Evolutionary conservation across 1,284 basidiomycete species (phyloP).

Genomic region (Mycena citricolor): DNA sequence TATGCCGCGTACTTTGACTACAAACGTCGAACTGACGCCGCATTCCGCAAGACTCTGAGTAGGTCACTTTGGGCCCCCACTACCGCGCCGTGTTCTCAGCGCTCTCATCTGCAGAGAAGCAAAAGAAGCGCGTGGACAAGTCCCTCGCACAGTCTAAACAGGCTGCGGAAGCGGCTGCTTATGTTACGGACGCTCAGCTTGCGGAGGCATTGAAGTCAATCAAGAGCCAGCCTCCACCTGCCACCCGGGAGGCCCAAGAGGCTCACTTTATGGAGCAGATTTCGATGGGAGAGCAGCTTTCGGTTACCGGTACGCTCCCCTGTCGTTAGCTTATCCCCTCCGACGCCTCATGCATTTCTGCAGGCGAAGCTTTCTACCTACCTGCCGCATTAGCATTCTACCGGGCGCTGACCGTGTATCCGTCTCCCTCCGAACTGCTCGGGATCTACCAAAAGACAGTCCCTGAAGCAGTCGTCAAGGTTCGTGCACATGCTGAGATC

Average conservation of each 20-base stretch:
- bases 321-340: background rate
- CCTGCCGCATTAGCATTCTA: constrained; percentile 90
- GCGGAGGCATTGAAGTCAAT: constrained; percentile 61
- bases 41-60: constrained; percentile 90
- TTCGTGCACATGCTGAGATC: constrained; percentile 31
- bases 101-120: constrained; percentile 61
- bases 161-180: constrained; percentile 29
- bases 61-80: constrained; percentile 21
- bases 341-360: constrained; percentile 5
- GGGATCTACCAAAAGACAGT: constrained; percentile 93
- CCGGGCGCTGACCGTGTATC: constrained; percentile 92
- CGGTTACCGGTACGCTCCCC: constrained; percentile 63
- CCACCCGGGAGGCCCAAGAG: constrained; percentile 75
- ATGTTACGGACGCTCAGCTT: constrained; percentile 52
- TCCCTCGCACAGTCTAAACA: constrained; percentile 66
- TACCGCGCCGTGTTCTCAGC: constrained; percentile 11
- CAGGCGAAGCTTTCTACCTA: constrained; percentile 77
- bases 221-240: constrained; percentile 64
- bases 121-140: constrained; percentile 88
- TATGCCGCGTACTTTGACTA: constrained; percentile 96
- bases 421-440: constrained; percentile 88
- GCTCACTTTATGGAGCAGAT: constrained; percentile 91
- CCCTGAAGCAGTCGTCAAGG: constrained; percentile 84
- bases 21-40: constrained; percentile 83
- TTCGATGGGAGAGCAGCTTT: constrained; percentile 83